phyloP scores from a whole-genome alignment of 345 rosid genomes.

The Arabis hirsuta region DNA sequence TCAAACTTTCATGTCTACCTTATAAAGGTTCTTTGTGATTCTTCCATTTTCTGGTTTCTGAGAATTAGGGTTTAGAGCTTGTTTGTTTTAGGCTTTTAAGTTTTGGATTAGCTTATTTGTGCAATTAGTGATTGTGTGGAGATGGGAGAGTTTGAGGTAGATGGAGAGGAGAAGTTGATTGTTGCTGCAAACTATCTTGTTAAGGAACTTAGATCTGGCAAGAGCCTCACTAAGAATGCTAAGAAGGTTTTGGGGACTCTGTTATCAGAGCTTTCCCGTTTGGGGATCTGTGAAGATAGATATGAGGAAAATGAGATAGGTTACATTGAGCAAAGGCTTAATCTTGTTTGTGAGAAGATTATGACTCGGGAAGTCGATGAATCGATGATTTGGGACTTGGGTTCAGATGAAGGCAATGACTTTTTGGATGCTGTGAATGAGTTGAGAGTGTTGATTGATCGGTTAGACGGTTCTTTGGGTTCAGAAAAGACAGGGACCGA shows the following conservation, averaged over 20 bases:
- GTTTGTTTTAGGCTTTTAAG: slow-evolving; percentile 25
- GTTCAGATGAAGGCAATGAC: slow-evolving; percentile 54
- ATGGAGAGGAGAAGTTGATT: slow-evolving; percentile 66
- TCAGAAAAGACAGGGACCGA: slow-evolving; percentile 40
- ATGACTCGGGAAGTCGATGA: slow-evolving; percentile 69
- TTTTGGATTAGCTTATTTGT: not conserved
- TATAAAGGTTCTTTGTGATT: not conserved
- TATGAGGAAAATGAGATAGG: slow-evolving; percentile 40
- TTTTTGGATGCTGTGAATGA: slow-evolving; percentile 68
- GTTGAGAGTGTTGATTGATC: slow-evolving; percentile 56
- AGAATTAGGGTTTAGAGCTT: slow-evolving; percentile 27
- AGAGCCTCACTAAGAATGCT: slow-evolving; percentile 59
- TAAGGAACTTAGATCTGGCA: slow-evolving; percentile 62
- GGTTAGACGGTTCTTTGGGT: slow-evolving; percentile 52
- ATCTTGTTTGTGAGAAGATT: slow-evolving; percentile 66
- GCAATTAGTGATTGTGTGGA: slow-evolving; percentile 34
- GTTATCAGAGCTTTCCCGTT: slow-evolving; percentile 59
- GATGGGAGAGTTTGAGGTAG: slow-evolving; percentile 59
- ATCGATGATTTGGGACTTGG: slow-evolving; percentile 76
- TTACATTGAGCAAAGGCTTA: slow-evolving; percentile 56
- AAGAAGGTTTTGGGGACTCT: slow-evolving; percentile 66
- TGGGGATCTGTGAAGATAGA: slow-evolving; percentile 44
- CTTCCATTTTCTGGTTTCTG: slow-evolving; percentile 28
- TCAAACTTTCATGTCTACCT: slow-evolving; percentile 11
- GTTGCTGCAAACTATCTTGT: slow-evolving; percentile 65